Base-by-base conservation (phyloP, 306 rosid species). In the Corylus heterophylla region DNA sequence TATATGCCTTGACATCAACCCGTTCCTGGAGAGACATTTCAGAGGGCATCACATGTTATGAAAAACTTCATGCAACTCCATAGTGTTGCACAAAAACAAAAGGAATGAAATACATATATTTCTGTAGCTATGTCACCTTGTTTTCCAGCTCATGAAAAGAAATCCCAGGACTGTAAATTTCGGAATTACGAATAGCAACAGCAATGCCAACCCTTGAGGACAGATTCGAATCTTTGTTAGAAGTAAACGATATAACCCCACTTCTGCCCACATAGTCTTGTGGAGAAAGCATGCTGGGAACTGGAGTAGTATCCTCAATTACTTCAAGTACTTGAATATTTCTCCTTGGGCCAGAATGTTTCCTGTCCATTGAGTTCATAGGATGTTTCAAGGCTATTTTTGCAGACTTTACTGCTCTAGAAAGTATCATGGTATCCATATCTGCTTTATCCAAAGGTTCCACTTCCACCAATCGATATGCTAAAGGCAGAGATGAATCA, bases 271-370 rank as follows among this genome's bases (percentile, higher is more conserved):
- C 86, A 80, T 88, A 89, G 81, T 93, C 93, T 80, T 91, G 99
- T 29, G 99, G 97, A 68, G 99, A 95, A 80, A 95, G 93, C 99
- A 95, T 95, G 81, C 89, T 87, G 54, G 99, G 98, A 83, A 89
- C 83, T 22, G 96, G 97, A 78, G 89, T 91, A 61, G 72, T 90
- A 78, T 95, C 98, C 81, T 95, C 99, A 85, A 95, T 88, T 76
- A 75, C 87, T 87, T 95, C 98, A 69, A 95, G 93, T 17, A 93
- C 97, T 86, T 91, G 96, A 55, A 85, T 86, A 74, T 81, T 88
- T 81, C 89, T 87, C 77, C 94, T 90, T 50, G 89, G 69, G 59
- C 75, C 75, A 80, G 90, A 91, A 79, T 77, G 79, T 86, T 88
- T 95, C 85, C 87, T 85, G 73, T 93, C 98, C 83, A 88, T 12